Conservation (phyloP, 495 filamentous ascomycete species). For the Coniosporium apollinis region DNA sequence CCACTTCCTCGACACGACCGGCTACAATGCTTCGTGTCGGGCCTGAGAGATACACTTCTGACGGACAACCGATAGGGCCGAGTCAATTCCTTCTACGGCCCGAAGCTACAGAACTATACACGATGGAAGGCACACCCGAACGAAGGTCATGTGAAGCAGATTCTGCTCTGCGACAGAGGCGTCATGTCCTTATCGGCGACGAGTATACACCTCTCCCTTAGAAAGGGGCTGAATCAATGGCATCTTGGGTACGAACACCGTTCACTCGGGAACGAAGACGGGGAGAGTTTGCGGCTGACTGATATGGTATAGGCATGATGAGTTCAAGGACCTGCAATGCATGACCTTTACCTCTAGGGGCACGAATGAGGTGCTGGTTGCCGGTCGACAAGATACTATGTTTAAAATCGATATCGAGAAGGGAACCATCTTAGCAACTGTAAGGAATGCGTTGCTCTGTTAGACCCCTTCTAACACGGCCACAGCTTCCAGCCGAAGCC, state of each 20-base stretch:
- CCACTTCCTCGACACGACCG: not conserved
- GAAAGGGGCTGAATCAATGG: slow-evolving; percentile 72
- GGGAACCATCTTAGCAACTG: slow-evolving; percentile 56
- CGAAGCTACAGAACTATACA: slow-evolving; percentile 63
- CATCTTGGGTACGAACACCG: slow-evolving; percentile 44
- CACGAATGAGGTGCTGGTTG: slow-evolving; percentile 65
- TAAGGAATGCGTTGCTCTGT: slow-evolving; percentile 23
- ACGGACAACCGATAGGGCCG: slow-evolving; percentile 42
- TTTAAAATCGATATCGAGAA: slow-evolving; percentile 79
- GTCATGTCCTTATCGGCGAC: slow-evolving; percentile 61
- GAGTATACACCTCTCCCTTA: slow-evolving; percentile 69
- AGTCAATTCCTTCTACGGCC: slow-evolving; percentile 68
- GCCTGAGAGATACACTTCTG: not conserved
- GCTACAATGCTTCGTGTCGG: not conserved
- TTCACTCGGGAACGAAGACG: slow-evolving; percentile 2
- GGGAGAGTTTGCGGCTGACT: slow-evolving; percentile 4
- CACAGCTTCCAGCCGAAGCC: slow-evolving; percentile 42
- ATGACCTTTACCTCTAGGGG: slow-evolving; percentile 88
- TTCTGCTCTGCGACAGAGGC: slow-evolving; percentile 73
- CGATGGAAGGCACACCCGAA: slow-evolving; percentile 54
- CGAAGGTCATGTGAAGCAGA: slow-evolving; percentile 60
- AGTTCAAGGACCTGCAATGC: slow-evolving; percentile 70
- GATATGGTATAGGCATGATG: slow-evolving; percentile 35
- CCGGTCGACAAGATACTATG: slow-evolving; percentile 74
- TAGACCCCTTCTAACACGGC: too few relatives aligned